A percentile compares a stretch with the other conserved stretches of the same genome.
Conservation (phyloP, 371 early-diverging fungal species). For the Actinomucor elegans region DNA sequence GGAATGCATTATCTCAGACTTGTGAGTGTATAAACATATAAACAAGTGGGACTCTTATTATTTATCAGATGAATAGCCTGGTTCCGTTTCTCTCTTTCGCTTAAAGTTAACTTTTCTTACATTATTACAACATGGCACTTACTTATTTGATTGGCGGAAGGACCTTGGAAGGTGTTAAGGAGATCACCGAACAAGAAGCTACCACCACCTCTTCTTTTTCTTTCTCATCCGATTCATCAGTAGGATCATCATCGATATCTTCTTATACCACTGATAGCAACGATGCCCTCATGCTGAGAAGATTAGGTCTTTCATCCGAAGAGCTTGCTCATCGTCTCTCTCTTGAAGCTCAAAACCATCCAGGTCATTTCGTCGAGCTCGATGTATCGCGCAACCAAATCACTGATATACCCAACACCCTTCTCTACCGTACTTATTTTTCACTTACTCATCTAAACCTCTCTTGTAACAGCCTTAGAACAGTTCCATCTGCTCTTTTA, state of each 20-base stretch:
- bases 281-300: not conserved
- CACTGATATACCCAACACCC: conserved; percentile 22
- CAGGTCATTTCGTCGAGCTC: not conserved
- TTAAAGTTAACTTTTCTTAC: not conserved
- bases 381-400: conserved; percentile 51
- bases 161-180: conserved; percentile 1
- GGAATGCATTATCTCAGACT: conserved; percentile 1
- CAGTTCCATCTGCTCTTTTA: conserved; percentile 49
- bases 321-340: not conserved
- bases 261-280: not conserved
- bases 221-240: not conserved
- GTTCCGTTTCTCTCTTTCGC: not conserved
- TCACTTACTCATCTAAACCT: conserved; percentile 54
- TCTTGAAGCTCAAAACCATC: not conserved
- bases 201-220: not conserved
- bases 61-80: not conserved
- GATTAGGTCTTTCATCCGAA: conserved; percentile 1
- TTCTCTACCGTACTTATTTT: conserved; percentile 22
- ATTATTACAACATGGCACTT: not conserved
- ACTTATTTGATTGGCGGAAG: conserved; percentile 4
- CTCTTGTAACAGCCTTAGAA: conserved; percentile 49
- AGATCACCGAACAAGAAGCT: not conserved
- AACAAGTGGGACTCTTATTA: too few species aligned
- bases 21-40: not conserved
- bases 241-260: too few species aligned